Evolutionary conservation across 139 green algal genomes (phyloP).

Genomic region (Volvox africanus): DNA sequence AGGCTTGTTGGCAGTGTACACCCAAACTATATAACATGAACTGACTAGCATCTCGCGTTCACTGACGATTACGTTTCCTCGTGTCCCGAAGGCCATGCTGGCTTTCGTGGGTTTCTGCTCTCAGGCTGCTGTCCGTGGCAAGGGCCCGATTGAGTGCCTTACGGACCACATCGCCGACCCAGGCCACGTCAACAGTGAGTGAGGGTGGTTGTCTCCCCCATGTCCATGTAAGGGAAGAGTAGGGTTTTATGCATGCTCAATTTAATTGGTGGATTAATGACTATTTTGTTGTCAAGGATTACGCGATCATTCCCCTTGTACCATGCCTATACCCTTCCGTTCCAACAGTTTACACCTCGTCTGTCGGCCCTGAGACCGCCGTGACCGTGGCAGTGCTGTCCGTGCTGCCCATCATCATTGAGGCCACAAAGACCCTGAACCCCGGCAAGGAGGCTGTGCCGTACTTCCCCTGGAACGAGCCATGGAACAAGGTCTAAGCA

Average conservation of each 20-base stretch:
- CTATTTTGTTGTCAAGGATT: no score
- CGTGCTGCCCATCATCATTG: conserved; percentile 83
- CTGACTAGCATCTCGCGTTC: no score
- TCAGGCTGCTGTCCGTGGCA: conserved; percentile 81
- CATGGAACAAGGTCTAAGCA: conserved; percentile 47
- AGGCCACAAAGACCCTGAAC: conserved; percentile 76
- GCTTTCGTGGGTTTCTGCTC: conserved; percentile 92
- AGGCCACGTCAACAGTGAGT: conserved; percentile 90
- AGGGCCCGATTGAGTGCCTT: conserved; percentile 90
- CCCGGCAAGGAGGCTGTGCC: conserved; percentile 53
- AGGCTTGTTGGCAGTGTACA: no score
- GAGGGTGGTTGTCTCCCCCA: no score
- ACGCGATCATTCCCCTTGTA: background rate
- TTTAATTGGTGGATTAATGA: no score
- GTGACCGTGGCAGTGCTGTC: conserved; percentile 77
- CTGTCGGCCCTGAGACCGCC: conserved; percentile 82
- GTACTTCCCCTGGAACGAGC: conserved; percentile 64
- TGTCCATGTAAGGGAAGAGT: no score
- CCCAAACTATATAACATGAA: no score
- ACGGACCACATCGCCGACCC: conserved; percentile 87
- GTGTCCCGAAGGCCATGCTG: conserved; percentile 73
- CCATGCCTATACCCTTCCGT: background rate
- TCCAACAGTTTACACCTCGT: conserved; percentile 85
- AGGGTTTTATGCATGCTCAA: no score
- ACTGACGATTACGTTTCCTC: no score